These are phyloP conservation scores for Cupressus sempervirens DNA, from an alignment of 75 land plant species.

Conservation along the genomic window DNA sequence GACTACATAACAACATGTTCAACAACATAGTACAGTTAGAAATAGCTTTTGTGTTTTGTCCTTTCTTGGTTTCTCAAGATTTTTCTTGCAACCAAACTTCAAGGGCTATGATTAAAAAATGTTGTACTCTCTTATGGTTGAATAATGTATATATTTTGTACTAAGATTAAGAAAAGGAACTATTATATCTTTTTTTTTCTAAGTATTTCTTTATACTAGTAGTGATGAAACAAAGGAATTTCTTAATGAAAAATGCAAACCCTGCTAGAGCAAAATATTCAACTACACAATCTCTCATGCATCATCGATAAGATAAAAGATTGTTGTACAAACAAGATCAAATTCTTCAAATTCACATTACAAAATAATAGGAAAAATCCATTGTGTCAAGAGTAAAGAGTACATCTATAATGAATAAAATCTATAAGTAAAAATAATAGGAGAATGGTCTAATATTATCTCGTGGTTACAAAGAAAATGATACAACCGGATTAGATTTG, in stretches of 20 bases:
- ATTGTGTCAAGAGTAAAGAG: background rate
- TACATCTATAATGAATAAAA: background rate
- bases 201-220: background rate
- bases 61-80: constrained; percentile 31
- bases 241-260: background rate
- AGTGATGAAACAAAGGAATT: background rate
- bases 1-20: constrained; percentile 20
- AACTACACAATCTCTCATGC: too few species aligned
- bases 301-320: background rate
- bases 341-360: background rate
- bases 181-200: background rate
- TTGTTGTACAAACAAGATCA: background rate
- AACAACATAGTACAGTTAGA: constrained; percentile 11
- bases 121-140: background rate
- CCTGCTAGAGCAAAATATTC: background rate
- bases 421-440: background rate
- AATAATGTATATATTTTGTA: background rate
- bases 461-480: background rate
- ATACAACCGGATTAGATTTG: background rate
- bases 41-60: constrained; percentile 4
- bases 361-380: background rate
- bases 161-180: background rate
- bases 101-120: constrained; percentile 18
- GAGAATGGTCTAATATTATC: background rate
- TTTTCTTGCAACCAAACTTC: constrained; percentile 43